Base-by-base conservation (phyloP, 192 early-diverging fungal genomes). In the Spizellomyces sp. region DNA sequence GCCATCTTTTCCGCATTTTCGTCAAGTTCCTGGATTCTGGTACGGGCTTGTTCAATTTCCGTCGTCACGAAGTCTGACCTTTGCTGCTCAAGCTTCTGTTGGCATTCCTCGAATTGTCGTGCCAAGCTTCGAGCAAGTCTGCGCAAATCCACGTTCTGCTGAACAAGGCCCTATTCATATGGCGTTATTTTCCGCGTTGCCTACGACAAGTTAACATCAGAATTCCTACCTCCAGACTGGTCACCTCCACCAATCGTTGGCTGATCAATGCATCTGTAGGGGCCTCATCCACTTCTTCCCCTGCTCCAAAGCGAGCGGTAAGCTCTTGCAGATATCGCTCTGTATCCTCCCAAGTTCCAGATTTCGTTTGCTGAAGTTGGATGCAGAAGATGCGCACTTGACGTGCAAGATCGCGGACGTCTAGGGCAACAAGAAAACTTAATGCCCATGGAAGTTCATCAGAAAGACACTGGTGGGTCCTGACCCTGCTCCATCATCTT, bases 61-160 rank as follows among this genome's bases (percentile, higher is more conserved):
- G 61, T 42, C 1, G 81, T 77, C 9, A 79, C 78, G 61, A 85
- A 66, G 42, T 85, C 81, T 12, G 75, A 69, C 9, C 78, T 77
- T 10, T 83, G 74, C 19, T 70, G 54, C 36, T 80, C 78, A 58
- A 91, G 83, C 70, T 90, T 80, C 57, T 87, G 83, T 5, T 85
- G 82, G 72, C 88, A 79, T 41, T 70, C 79, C 69, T 88, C 83
- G 5, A 83, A 75, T 55, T 86, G 83, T 45, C 72, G 75, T 5
- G 83, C 84, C 48, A 88, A 69, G 48, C 87, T 76, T 8, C 89
- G 86, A 19, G 86, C 84, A 4, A 80, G 81, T 45, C 83, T 84
- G 48, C 86, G 77, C 62, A 91, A 81, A 7, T 83, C 76, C 57
- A 83, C 84, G 79, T 89, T 88, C 70, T 91, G 88, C 19, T 83